phyloP scores from a whole-genome alignment of 192 early-diverging fungal species.

The Gorgonomyces haynaldii region DNA sequence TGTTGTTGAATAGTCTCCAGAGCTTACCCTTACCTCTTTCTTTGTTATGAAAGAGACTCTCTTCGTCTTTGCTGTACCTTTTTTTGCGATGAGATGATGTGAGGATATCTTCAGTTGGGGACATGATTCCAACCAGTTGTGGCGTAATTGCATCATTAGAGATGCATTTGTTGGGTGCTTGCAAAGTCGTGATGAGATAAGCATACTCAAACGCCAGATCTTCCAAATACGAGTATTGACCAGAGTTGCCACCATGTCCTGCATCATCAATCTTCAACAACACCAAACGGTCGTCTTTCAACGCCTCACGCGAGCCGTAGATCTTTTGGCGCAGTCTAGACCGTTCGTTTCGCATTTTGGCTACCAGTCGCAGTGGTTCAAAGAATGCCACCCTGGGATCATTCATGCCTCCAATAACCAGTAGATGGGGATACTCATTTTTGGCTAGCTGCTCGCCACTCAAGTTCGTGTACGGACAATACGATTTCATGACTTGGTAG shows the following conservation, averaged over 20 bases:
- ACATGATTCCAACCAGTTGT: too few relatives aligned
- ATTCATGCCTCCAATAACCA: conserved; percentile 65
- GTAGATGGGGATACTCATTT: conserved; percentile 43
- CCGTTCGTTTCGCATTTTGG: conserved; percentile 38
- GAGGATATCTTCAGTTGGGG: too few relatives aligned
- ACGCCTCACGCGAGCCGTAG: background rate
- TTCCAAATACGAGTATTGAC: conserved; percentile 19
- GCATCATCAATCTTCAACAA: conserved; percentile 18
- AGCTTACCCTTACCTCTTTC: too few relatives aligned
- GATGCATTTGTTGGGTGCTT: conserved; percentile 1
- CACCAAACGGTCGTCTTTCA: conserved; percentile 11
- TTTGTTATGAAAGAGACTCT: too few relatives aligned
- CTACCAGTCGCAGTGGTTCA: conserved; percentile 74
- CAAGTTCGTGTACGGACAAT: conserved; percentile 17
- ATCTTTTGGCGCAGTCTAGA: background rate
- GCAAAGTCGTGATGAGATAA: conserved; percentile 10
- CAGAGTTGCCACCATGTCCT: conserved; percentile 22
- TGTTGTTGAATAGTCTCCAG: too few relatives aligned
- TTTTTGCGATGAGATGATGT: too few relatives aligned
- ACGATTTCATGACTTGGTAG: conserved; percentile 16
- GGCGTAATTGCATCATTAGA: too few relatives aligned
- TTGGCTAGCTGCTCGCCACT: conserved; percentile 13
- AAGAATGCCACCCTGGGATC: conserved; percentile 69
- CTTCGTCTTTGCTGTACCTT: too few relatives aligned
- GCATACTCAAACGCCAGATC: conserved; percentile 22